phyloP scores from a whole-genome alignment of 306 rosid genomes.

The Castanea crenata region DNA sequence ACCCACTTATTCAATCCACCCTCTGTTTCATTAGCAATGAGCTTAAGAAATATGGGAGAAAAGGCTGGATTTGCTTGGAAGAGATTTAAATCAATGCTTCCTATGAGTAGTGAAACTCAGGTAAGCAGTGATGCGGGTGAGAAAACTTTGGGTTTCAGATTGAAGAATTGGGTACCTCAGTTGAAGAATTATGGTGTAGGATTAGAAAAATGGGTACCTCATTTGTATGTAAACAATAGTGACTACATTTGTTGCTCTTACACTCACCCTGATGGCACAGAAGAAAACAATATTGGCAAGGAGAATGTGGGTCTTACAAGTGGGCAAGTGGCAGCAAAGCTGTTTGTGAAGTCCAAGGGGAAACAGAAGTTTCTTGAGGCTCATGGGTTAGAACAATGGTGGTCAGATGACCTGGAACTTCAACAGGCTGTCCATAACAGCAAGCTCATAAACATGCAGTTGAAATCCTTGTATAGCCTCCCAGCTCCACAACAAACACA shows the following conservation, averaged over 20 bases:
- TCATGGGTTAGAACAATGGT: constrained; percentile 96
- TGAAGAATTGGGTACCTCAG: constrained; percentile 53
- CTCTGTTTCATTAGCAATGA: constrained; percentile 81
- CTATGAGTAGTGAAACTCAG: constrained; percentile 40
- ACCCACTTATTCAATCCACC: constrained; percentile 96
- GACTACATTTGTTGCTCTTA: constrained; percentile 92
- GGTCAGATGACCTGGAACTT: constrained; percentile 90
- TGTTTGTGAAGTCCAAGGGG: constrained; percentile 84
- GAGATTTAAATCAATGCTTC: constrained; percentile 74
- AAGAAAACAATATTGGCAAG: constrained; percentile 35
- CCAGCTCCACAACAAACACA: constrained; percentile 43
- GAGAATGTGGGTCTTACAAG: constrained; percentile 48
- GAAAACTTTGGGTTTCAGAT: constrained; percentile 23
- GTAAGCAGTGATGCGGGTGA: constrained; percentile 32
- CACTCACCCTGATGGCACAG: constrained; percentile 46
- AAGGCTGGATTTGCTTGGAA: constrained; percentile 75
- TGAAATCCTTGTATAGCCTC: constrained; percentile 60
- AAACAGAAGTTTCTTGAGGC: constrained; percentile 92
- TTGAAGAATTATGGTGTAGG: constrained; percentile 40
- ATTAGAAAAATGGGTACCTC: constrained; percentile 75
- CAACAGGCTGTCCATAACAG: constrained; percentile 72
- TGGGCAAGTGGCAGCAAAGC: constrained; percentile 63
- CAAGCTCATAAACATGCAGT: constrained; percentile 80
- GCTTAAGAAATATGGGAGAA: constrained; percentile 63
- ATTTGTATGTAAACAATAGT: constrained; percentile 83